A percentile compares a stretch with the other conserved stretches of the same genome.
Evolutionary conservation across 306 rosid species (phyloP).

Genomic region (Pterocarpus macrocarpus): DNA sequence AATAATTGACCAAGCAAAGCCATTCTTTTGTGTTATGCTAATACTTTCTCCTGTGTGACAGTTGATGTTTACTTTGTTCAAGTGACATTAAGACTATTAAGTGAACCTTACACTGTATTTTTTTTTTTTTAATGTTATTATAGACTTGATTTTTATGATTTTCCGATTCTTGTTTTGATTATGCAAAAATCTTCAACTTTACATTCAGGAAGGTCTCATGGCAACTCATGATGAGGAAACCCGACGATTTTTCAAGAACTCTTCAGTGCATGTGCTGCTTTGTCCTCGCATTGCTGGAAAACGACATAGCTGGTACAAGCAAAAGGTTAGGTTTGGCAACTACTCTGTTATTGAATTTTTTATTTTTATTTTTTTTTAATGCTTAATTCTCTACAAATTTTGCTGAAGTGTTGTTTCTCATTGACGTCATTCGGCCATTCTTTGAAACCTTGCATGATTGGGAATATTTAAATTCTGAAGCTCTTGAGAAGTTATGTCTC

Average conservation of each 20-base stretch:
- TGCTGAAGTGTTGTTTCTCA: slow-evolving; percentile 32
- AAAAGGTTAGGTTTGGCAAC: slow-evolving; percentile 68
- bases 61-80: slow-evolving; percentile 26
- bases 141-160: slow-evolving; percentile 6
- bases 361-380: neutral
- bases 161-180: slow-evolving; percentile 36
- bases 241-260: slow-evolving; percentile 83
- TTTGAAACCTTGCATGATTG: slow-evolving; percentile 20
- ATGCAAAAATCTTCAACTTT: slow-evolving; percentile 17
- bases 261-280: slow-evolving; percentile 90
- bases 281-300: slow-evolving; percentile 93
- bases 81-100: slow-evolving; percentile 9
- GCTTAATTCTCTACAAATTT: slow-evolving; percentile 39
- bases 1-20: neutral
- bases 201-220: slow-evolving; percentile 91
- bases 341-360: neutral
- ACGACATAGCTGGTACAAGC: slow-evolving; percentile 91
- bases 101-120: neutral
- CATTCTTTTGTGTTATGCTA: slow-evolving; percentile 1
- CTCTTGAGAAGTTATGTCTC: neutral
- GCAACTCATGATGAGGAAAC: slow-evolving; percentile 98
- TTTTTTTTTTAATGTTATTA: neutral
- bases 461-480: slow-evolving; percentile 22
- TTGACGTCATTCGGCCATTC: slow-evolving; percentile 1
- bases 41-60: slow-evolving; percentile 21